Percentiles rank a stretch among this genome's conserved stretches.
Evolutionary conservation across 2,329 filamentous ascomycete genomes (phyloP).

Genomic region (Endothia cerciana): DNA sequence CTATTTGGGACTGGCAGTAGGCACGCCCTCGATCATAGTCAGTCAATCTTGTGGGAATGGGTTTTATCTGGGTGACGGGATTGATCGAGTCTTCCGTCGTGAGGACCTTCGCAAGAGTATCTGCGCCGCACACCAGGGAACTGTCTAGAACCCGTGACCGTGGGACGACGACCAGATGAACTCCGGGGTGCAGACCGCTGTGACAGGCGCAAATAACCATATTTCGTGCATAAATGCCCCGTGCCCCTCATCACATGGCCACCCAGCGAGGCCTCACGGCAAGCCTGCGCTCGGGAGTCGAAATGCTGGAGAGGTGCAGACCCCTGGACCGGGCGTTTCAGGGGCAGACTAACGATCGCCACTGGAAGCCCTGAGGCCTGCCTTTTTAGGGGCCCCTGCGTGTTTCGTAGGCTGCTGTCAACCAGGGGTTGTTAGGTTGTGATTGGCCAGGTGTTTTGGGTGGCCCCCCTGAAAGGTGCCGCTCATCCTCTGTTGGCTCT

Average conservation of each 20-base stretch:
- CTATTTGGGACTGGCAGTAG: not conserved
- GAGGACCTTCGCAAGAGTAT: not conserved
- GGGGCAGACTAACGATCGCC: constrained; percentile 5
- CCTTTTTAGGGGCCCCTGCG: constrained; percentile 5
- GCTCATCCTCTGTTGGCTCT: not conserved
- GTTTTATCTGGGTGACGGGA: not conserved
- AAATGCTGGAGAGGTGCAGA: not conserved
- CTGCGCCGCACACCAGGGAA: not conserved
- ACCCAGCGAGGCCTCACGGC: not conserved
- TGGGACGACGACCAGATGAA: not conserved
- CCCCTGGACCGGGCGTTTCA: not conserved
- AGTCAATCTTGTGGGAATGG: not conserved
- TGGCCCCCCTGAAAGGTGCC: not conserved
- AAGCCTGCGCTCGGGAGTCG: not conserved
- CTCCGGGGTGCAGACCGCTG: not conserved
- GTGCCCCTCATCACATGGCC: not conserved
- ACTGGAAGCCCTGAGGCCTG: constrained; percentile 2
- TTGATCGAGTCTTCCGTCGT: not conserved
- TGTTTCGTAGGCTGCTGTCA: constrained; percentile 8
- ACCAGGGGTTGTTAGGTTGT: not conserved
- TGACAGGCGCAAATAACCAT: constrained; percentile 3
- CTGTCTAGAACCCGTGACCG: too few species aligned
- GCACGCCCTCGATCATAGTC: not conserved
- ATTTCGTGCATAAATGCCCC: not conserved
- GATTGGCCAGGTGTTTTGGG: constrained; percentile 7